Conservation (phyloP, 257 asterid genomes). For the Solanum pimpinellifolium region DNA sequence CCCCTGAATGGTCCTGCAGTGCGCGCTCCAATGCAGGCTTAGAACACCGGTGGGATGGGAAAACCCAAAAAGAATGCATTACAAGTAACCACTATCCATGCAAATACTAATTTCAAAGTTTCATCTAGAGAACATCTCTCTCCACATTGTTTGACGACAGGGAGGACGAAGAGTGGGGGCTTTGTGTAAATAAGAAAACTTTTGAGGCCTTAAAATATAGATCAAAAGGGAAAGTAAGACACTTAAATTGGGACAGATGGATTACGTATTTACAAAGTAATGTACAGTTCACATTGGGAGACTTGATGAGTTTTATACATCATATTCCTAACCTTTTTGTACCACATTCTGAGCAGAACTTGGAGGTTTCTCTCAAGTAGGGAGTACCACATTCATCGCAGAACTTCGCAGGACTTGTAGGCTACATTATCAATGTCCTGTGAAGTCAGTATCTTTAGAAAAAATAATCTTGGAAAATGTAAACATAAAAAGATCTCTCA, state of each 20-base stretch:
- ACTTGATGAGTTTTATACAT: background rate
- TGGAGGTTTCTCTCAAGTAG: conserved; percentile 70
- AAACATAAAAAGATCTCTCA: conserved; percentile 9
- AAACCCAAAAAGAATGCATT: background rate
- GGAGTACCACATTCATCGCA: conserved; percentile 91
- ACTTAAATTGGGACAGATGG: background rate
- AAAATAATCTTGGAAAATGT: background rate
- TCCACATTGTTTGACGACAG: background rate
- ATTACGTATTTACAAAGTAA: background rate
- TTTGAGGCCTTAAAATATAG: background rate
- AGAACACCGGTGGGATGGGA: background rate
- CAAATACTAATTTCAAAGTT: background rate
- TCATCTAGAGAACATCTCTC: background rate
- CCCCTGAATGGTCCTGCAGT: background rate
- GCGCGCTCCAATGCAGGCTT: background rate
- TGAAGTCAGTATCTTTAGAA: background rate
- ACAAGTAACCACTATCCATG: background rate
- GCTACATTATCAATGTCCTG: conserved; percentile 23
- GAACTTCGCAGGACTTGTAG: conserved; percentile 79
- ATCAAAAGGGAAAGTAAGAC: background rate
- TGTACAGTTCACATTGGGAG: background rate
- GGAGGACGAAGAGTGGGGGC: background rate
- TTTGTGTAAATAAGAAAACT: background rate
- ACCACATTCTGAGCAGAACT: conserved; percentile 92
- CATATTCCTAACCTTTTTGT: conserved; percentile 69